Evolutionary conservation across 2,329 filamentous ascomycete species (phyloP), one percentile per base, ranked within the genome.

Genomic region (Apiospora saccharicola): DNA sequence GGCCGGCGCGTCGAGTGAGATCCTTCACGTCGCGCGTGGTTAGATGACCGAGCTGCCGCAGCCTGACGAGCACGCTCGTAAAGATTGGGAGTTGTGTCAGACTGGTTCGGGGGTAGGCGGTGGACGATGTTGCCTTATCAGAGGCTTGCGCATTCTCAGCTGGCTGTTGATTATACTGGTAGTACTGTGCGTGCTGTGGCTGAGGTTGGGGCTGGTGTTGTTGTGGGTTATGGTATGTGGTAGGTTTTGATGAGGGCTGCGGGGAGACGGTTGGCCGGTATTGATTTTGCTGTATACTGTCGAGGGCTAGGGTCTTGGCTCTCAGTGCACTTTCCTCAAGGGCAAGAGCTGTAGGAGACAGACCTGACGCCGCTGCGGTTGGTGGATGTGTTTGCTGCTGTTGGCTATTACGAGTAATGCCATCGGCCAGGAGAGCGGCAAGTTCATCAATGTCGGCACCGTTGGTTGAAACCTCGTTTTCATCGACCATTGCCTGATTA

Each of bases 1-100:
- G 95, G 94, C 41, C 95, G 89, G 44, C 95, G 89, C 1, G 89
- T 90, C 1, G 88, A 90, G 75, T 90, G 88, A 1, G 88, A 80
- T 1, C 89, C 89, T 77, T 90, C 89, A 57, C 88, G 82, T 41
- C 89, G 81, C 1, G 87, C 86, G 71, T 89, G 88, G 3, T 86
- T 85, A 1, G 87, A 86, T 0, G 86, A 87, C 75, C 90, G 89
- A 7, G 87, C 88, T 0, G 89, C 84, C 0, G 88, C 88, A 3
- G 88, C 88, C 75, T 90, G 89, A 1, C 89, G 85, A 16, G 89
- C 89, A 70, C 87, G 86, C 73, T 90, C 88, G 72, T 90, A 91
- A 1, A 91, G 80, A 1, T 87, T 83, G 0, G 88, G 83, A 26
- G 87, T 90, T 0, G 89, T 85, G 26, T 85, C 86, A 5, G 85